A percentile compares a stretch with the other conserved stretches of the same genome.
phyloP scores from a whole-genome alignment of 2,329 filamentous ascomycete species.

The Westerdykella ornata region DNA sequence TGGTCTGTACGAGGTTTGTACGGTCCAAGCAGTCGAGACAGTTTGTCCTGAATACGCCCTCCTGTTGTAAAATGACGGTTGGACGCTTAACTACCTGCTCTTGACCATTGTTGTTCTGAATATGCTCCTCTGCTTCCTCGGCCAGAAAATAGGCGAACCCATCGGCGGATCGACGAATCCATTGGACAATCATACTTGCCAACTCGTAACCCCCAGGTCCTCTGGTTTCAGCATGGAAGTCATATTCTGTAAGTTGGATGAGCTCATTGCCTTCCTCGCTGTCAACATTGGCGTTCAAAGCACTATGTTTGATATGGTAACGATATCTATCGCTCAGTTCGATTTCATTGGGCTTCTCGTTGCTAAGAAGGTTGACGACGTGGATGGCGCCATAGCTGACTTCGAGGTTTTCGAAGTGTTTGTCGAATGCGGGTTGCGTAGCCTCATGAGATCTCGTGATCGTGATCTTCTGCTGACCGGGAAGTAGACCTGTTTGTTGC shows the following conservation, averaged over 20 bases:
- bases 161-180: slow-evolving; percentile 72
- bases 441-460: slow-evolving; percentile 84
- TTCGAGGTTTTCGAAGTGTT: slow-evolving; percentile 84
- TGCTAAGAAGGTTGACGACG: slow-evolving; percentile 88
- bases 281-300: slow-evolving; percentile 55
- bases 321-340: slow-evolving; percentile 77
- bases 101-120: slow-evolving; percentile 38
- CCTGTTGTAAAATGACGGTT: slow-evolving; percentile 76
- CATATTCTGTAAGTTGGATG: slow-evolving; percentile 77
- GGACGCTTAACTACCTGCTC: slow-evolving; percentile 36
- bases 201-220: slow-evolving; percentile 83
- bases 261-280: slow-evolving; percentile 64
- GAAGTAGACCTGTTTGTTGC: slow-evolving; percentile 77
- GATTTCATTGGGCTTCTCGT: slow-evolving; percentile 76
- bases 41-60: slow-evolving; percentile 93
- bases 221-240: slow-evolving; percentile 92
- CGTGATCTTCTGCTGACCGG: slow-evolving; percentile 89
- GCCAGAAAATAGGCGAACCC: slow-evolving; percentile 89
- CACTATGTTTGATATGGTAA: slow-evolving; percentile 66
- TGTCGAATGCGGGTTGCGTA: slow-evolving; percentile 89
- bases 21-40: slow-evolving; percentile 93
- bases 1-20: slow-evolving; percentile 92
- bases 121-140: slow-evolving; percentile 58
- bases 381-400: slow-evolving; percentile 84
- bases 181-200: slow-evolving; percentile 72